Base-by-base conservation (phyloP, 306 rosid genomes). In the Prunus campanulata region DNA sequence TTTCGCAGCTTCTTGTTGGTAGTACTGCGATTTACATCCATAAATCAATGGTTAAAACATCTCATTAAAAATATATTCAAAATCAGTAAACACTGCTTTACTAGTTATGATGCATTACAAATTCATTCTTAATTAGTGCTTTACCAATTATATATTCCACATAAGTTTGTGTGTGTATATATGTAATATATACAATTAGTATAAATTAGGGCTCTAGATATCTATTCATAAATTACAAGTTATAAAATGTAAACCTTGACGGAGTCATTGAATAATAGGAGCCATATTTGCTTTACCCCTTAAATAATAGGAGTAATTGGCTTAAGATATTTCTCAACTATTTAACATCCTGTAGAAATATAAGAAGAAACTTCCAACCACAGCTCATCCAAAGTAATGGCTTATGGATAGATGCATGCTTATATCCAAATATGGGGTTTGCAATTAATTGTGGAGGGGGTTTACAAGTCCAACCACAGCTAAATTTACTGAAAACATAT, bases 1-100 rank as follows among this genome's bases (percentile, higher is more conserved):
- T 80, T 90, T 94, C 10, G 81, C 87, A 19, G 97, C 88, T 85
- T 94, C 98, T 86, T 90, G 91, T 82, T 90, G 95, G 83, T 94
- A 94, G 87, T 74, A 85, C 98, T 94, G 90, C 74, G 52, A 85
- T 74, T 54, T 32, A 18, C 13, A 4, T 54, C 18, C 9, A 68
- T 63, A 22, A 60, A 68, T 27, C 35, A 52, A 42, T 60, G 54
- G 39, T 39, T 65, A 49, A 44, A 62, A 19, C 59, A 32, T 32
- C 7, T 32, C 1, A 32, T 5, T 32, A 0, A 32, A 32, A 32
- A 32, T 5, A 32, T 32, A 5, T 5, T 32, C 39, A 32, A 32
- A 32, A 32, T 68, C 19, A 20, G 19, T 2, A 57, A 54, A 6
- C 20, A 29, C 44, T 29, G 42, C 44, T 29, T 62, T 62, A 62